Conservation (phyloP, 1,284 basidiomycete genomes). For the Cryptococcus depauperatus region DNA sequence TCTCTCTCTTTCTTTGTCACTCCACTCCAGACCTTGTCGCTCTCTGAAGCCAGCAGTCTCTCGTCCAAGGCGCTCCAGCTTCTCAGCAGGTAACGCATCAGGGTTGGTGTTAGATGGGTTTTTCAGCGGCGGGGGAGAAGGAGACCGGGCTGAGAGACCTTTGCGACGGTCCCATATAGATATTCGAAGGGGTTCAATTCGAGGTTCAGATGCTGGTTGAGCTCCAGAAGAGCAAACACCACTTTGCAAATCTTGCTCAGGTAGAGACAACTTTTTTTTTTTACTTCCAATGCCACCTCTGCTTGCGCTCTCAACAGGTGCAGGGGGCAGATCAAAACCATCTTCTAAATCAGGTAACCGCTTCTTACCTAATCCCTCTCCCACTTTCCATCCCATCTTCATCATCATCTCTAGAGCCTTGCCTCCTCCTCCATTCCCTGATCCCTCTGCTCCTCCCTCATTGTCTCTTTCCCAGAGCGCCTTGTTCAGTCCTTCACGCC, state of each 20-base stretch:
- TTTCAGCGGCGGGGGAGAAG: constrained; percentile 19
- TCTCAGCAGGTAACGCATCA: constrained; percentile 35
- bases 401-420: constrained; percentile 42
- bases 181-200: constrained; percentile 40
- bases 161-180: constrained; percentile 41
- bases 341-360: constrained; percentile 16
- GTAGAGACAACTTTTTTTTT: constrained; percentile 13
- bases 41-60: constrained; percentile 36
- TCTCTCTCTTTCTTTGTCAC: constrained; percentile 27
- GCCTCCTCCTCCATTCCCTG: constrained; percentile 11
- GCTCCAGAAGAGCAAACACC: no score
- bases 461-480: constrained; percentile 25
- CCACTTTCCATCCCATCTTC: constrained; percentile 46
- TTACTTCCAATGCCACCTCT: neutral
- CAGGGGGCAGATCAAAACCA: no score
- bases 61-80: constrained; percentile 21
- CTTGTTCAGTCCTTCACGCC: constrained; percentile 32
- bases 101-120: constrained; percentile 22
- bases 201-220: constrained; percentile 8
- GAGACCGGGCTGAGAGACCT: constrained; percentile 29
- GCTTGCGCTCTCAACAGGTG: neutral
- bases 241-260: constrained; percentile 11
- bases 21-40: constrained; percentile 26
- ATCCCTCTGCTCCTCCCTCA: neutral
- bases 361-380: constrained; percentile 38